Conservation (phyloP, 495 filamentous ascomycete species). For the Aspergillus ellipticus region DNA sequence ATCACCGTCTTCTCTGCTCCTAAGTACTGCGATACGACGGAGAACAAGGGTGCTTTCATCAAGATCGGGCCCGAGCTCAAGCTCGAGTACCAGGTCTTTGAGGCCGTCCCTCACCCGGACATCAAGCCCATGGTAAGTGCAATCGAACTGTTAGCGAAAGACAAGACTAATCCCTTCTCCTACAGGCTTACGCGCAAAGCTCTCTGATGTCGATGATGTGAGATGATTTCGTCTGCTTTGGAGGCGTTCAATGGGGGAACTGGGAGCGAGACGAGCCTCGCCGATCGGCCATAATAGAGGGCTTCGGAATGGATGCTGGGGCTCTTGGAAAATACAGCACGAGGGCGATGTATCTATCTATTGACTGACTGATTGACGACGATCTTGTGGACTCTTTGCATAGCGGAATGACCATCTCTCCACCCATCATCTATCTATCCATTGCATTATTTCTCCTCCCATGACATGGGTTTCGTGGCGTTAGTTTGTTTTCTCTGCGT, state of each 20-base stretch:
- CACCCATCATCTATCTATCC: slow-evolving; percentile 2
- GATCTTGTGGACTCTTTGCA: slow-evolving; percentile 21
- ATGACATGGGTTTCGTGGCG: neutral
- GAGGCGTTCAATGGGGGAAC: neutral
- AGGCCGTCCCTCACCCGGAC: slow-evolving; percentile 92
- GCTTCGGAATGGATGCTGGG: neutral
- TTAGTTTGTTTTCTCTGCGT: neutral
- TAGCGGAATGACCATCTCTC: slow-evolving; percentile 19
- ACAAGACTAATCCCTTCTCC: neutral
- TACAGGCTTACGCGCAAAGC: slow-evolving; percentile 75
- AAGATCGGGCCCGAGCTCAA: slow-evolving; percentile 92
- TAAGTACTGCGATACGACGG: slow-evolving; percentile 94
- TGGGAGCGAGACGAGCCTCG: neutral
- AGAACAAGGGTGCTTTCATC: slow-evolving; percentile 98
- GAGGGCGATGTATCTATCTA: slow-evolving; percentile 15
- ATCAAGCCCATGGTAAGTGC: slow-evolving; percentile 86
- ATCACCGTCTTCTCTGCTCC: slow-evolving; percentile 99
- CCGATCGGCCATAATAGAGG: neutral
- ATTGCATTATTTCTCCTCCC: slow-evolving; percentile 4
- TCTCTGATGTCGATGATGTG: slow-evolving; percentile 66
- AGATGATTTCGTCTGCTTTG: slow-evolving; percentile 25
- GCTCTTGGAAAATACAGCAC: slow-evolving; percentile 10
- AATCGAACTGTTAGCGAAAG: neutral
- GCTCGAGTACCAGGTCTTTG: slow-evolving; percentile 85
- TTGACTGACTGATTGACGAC: slow-evolving; percentile 6